phyloP scores from a whole-genome alignment of 2,329 filamentous ascomycete genomes.

The Pseudogymnoascus sp. region DNA sequence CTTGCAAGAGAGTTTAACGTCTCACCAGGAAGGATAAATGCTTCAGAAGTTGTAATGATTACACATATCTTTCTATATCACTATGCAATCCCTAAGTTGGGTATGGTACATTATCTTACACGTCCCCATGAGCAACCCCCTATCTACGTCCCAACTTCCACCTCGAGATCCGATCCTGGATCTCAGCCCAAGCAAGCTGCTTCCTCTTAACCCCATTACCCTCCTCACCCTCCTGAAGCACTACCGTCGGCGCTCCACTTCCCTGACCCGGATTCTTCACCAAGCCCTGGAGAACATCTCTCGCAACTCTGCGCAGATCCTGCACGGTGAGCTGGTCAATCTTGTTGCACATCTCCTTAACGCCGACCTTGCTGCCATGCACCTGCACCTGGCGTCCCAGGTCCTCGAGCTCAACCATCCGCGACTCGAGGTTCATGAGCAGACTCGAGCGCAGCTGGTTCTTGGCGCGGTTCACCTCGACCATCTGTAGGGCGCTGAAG shows the following conservation, averaged over 20 bases:
- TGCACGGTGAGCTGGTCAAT: constrained; percentile 75
- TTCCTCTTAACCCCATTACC: constrained; percentile 51
- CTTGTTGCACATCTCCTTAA: constrained; percentile 82
- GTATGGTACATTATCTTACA: constrained; percentile 11
- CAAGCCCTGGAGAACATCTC: constrained; percentile 65
- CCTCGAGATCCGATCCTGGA: constrained; percentile 74
- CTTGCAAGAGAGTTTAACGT: neutral
- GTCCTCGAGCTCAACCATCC: constrained; percentile 97
- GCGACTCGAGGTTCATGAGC: constrained; percentile 93
- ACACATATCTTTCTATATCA: neutral
- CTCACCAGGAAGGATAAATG: neutral
- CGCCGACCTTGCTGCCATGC: constrained; percentile 86
- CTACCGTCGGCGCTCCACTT: constrained; percentile 85
- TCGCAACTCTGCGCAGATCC: constrained; percentile 76
- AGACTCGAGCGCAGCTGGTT: constrained; percentile 87
- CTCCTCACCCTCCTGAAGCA: constrained; percentile 82
- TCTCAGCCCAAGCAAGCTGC: constrained; percentile 74
- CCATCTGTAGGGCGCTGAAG: constrained; percentile 60
- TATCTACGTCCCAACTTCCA: constrained; percentile 71
- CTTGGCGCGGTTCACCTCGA: constrained; percentile 87
- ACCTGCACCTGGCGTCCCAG: constrained; percentile 91
- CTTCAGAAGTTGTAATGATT: neutral
- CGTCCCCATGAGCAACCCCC: constrained; percentile 10
- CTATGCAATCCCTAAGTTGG: constrained; percentile 6
- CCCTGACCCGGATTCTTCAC: constrained; percentile 69